A percentile compares a stretch with the other conserved stretches of the same genome.
These are phyloP conservation scores for Penicillium roqueforti DNA, from an alignment of 495 filamentous ascomycete species.

Conservation along the genomic window DNA sequence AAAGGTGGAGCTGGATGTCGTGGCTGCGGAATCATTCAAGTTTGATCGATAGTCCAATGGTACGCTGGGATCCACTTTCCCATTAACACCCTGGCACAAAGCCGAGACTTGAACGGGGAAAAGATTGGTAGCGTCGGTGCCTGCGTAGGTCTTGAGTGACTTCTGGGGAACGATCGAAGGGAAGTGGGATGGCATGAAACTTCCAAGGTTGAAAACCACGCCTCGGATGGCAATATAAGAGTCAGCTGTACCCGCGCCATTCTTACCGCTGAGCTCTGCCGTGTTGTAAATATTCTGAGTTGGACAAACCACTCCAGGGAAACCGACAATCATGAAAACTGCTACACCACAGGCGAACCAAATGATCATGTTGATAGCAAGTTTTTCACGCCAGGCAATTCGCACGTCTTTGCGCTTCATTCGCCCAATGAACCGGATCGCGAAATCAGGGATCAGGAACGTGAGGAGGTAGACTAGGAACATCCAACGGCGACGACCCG, in stretches of 20 bases:
- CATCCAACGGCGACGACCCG: constrained; percentile 89
- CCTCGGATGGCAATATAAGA: constrained; percentile 83
- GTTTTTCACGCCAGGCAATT: constrained; percentile 91
- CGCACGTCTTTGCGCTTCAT: constrained; percentile 95
- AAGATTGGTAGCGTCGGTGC: constrained; percentile 75
- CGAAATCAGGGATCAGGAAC: constrained; percentile 80
- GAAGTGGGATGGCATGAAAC: constrained; percentile 75
- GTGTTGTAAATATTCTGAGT: constrained; percentile 82
- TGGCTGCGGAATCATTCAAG: constrained; percentile 63
- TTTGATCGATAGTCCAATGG: constrained; percentile 73
- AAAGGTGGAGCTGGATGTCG: constrained; percentile 55
- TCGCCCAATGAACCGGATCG: constrained; percentile 70
- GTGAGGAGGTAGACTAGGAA: constrained; percentile 82
- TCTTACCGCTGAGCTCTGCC: constrained; percentile 64
- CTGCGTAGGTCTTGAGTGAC: constrained; percentile 72
- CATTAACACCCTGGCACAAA: constrained; percentile 73
- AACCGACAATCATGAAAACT: constrained; percentile 83
- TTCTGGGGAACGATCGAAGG: constrained; percentile 66
- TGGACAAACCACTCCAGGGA: constrained; percentile 86
- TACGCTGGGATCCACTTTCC: constrained; percentile 63
- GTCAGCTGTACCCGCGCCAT: constrained; percentile 63
- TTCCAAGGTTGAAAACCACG: constrained; percentile 76
- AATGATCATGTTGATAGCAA: constrained; percentile 97
- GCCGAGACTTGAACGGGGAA: constrained; percentile 96
- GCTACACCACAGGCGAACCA: constrained; percentile 79